Conservation (phyloP, 768 basidiomycete species). For the Sporobolomyces roseus region DNA sequence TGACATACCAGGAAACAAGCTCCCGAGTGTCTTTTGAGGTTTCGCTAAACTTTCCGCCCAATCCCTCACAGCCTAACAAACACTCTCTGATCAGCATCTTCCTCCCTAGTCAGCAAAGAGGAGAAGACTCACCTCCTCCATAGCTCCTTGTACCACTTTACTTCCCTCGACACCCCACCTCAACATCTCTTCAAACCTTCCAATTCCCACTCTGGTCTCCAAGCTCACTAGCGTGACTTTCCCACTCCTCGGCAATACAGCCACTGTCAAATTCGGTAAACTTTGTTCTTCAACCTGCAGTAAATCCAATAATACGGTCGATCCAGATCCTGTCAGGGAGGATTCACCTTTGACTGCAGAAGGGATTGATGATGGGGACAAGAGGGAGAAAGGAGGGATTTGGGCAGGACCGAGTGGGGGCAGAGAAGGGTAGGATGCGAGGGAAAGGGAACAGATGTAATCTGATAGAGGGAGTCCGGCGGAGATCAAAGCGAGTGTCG, state of each 20-base stretch:
- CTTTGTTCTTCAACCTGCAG: slow-evolving; percentile 85
- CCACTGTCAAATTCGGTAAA: slow-evolving; percentile 80
- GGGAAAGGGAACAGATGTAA: slow-evolving; percentile 83
- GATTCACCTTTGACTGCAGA: slow-evolving; percentile 43
- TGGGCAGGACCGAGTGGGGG: slow-evolving; percentile 49
- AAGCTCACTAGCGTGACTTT: slow-evolving; percentile 84
- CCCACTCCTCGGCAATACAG: slow-evolving; percentile 65
- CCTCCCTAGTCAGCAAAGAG: not conserved
- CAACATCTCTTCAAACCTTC: slow-evolving; percentile 86
- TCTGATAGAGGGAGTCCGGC: slow-evolving; percentile 88
- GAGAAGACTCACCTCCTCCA: slow-evolving; percentile 51
- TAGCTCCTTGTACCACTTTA: slow-evolving; percentile 72
- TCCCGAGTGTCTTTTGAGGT: not conserved
- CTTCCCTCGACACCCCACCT: slow-evolving; percentile 71
- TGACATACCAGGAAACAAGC: slow-evolving; percentile 1
- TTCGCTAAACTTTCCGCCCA: slow-evolving; percentile 3
- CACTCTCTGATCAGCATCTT: too few relatives aligned
- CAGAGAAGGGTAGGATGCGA: slow-evolving; percentile 67
- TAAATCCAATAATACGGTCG: slow-evolving; percentile 77
- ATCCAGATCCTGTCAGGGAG: slow-evolving; percentile 11
- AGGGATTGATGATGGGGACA: slow-evolving; percentile 37
- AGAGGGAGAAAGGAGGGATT: slow-evolving; percentile 49
- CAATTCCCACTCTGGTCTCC: slow-evolving; percentile 90
- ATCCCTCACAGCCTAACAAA: not conserved
- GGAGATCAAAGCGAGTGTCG: slow-evolving; percentile 81